These are phyloP conservation scores for Roridomyces roridus DNA, from an alignment of 768 basidiomycete species.

Conservation along the genomic window DNA sequence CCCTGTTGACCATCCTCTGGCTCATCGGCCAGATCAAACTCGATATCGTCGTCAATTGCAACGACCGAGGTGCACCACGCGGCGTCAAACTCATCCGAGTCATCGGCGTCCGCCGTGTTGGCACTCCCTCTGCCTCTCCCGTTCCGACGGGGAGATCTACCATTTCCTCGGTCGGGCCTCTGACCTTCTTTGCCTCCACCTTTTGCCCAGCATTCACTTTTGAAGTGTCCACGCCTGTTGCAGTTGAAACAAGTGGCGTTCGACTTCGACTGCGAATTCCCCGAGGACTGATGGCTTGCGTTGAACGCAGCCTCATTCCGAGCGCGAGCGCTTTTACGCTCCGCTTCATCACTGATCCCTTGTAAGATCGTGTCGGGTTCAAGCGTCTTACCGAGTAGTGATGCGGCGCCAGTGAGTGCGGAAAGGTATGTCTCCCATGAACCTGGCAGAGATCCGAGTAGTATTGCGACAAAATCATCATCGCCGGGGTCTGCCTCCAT, in stretches of 20 bases:
- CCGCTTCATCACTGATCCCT: slow-evolving; percentile 4
- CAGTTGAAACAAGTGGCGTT: slow-evolving; percentile 36
- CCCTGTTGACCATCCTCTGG: not conserved
- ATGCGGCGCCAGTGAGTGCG: slow-evolving; percentile 3
- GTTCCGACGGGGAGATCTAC: not conserved
- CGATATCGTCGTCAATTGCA: not conserved
- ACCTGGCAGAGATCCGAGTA: not conserved
- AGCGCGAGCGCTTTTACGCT: not conserved
- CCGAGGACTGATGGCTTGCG: not conserved
- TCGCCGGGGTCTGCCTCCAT: slow-evolving; percentile 2
- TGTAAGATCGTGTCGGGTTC: not conserved
- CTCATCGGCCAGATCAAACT: not conserved
- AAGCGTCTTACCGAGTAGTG: not conserved
- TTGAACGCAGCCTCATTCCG: not conserved
- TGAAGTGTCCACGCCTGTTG: slow-evolving; percentile 34
- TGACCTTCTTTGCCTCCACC: slow-evolving; percentile 46
- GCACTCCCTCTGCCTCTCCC: slow-evolving; percentile 5
- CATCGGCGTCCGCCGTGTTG: not conserved
- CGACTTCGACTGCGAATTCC: not conserved
- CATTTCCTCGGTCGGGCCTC: slow-evolving; percentile 20
- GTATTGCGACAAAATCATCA: not conserved
- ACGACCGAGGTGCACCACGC: not conserved
- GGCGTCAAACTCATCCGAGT: not conserved
- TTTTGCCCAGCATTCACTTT: slow-evolving; percentile 41
- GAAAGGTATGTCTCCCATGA: not conserved